Conservation (phyloP, 2,329 filamentous ascomycete species). For the Chlorencoelia australis region DNA sequence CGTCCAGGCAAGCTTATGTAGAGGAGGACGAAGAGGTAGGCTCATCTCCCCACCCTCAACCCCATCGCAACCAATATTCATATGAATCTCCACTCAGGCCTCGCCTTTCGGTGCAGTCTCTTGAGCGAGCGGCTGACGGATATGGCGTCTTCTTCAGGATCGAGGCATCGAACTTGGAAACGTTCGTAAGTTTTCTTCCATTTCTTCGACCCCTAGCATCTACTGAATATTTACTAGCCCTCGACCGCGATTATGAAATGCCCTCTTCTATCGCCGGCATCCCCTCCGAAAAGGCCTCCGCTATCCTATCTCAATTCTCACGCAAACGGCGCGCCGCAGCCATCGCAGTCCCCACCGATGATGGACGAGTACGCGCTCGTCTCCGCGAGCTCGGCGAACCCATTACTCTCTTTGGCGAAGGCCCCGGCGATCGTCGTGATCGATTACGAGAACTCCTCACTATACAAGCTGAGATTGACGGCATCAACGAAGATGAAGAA, state of each 20-base stretch:
- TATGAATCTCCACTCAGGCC: constrained; percentile 20
- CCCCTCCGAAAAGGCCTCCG: constrained; percentile 26
- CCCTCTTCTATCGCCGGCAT: constrained; percentile 24
- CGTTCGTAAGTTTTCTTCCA: constrained; percentile 42
- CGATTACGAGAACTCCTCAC: constrained; percentile 73
- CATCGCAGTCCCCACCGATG: constrained; percentile 88
- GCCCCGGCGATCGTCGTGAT: constrained; percentile 74
- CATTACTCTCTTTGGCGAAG: constrained; percentile 89
- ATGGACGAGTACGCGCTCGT: constrained; percentile 70
- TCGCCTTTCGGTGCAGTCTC: constrained; percentile 4
- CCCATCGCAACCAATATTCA: constrained; percentile 25
- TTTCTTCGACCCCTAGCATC: constrained; percentile 21
- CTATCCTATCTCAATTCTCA: constrained; percentile 57
- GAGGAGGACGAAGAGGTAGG: constrained; percentile 71
- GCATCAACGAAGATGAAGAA: constrained; percentile 55
- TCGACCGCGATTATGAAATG: constrained; percentile 67
- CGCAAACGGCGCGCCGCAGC: constrained; percentile 82
- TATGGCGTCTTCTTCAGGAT: constrained; percentile 20
- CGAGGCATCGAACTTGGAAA: constrained; percentile 49
- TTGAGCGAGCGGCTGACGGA: constrained; percentile 18
- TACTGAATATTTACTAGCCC: constrained; percentile 34
- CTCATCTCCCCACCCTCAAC: constrained; percentile 10
- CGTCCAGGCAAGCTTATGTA: constrained; percentile 84
- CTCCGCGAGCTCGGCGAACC: constrained; percentile 86
- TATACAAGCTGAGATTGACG: constrained; percentile 57